These are phyloP conservation scores for Phoma sp. DNA, from an alignment of 2,329 filamentous ascomycete genomes.

Conservation along the genomic window DNA sequence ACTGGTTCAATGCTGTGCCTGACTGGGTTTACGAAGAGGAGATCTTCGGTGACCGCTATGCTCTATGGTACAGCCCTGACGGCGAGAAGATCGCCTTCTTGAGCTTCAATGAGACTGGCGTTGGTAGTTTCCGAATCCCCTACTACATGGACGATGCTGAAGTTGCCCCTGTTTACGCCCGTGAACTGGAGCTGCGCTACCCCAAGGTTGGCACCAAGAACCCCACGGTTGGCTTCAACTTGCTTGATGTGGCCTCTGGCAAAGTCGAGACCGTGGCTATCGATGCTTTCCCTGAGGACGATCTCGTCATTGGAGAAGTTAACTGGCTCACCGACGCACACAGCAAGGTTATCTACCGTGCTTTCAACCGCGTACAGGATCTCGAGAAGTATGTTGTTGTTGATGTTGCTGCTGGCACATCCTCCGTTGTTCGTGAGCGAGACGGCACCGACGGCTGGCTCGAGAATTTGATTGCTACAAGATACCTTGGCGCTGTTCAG, in stretches of 20 bases:
- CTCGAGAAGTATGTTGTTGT: constrained; percentile 68
- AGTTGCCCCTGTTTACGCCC: constrained; percentile 67
- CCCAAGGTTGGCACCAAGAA: constrained; percentile 74
- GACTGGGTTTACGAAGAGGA: constrained; percentile 72
- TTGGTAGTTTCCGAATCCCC: constrained; percentile 69
- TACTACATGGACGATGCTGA: constrained; percentile 70
- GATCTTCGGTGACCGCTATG: constrained; percentile 60
- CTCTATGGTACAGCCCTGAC: constrained; percentile 66
- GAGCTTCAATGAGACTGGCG: constrained; percentile 70
- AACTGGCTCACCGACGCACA: constrained; percentile 71
- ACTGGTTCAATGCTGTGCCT: constrained; percentile 68
- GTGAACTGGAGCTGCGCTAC: constrained; percentile 69
- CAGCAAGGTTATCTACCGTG: constrained; percentile 68
- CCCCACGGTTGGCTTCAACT: constrained; percentile 67
- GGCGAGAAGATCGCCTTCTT: constrained; percentile 63
- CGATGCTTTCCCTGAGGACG: constrained; percentile 65
- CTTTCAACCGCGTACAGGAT: constrained; percentile 74
- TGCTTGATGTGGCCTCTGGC: constrained; percentile 62
- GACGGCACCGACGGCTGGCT: constrained; percentile 69
- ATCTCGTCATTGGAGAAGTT: constrained; percentile 72
- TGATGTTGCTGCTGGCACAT: constrained; percentile 57
- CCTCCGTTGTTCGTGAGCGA: constrained; percentile 61
- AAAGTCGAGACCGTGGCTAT: constrained; percentile 59
- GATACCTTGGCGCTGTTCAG: constrained; percentile 59
- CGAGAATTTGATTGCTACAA: constrained; percentile 64